A percentile compares a stretch with the other conserved stretches of the same genome.
These are phyloP conservation scores for Podila clonocystis DNA, from an alignment of 192 early-diverging fungal species.

Conservation along the genomic window DNA sequence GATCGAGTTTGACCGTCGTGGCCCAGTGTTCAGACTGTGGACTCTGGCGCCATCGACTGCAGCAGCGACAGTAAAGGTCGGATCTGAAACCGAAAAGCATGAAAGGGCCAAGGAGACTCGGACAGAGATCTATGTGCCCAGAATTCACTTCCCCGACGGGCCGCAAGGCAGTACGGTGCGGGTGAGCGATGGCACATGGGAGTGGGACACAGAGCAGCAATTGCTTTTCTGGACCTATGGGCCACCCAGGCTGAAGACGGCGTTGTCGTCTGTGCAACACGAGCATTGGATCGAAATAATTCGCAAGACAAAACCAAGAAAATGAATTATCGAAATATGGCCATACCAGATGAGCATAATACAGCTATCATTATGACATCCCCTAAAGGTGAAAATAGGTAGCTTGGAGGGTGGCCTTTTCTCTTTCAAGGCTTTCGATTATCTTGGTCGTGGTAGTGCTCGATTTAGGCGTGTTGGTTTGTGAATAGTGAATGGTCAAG, in stretches of 20 bases:
- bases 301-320: no score
- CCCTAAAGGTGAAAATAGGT: no score
- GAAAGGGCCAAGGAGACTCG: neutral
- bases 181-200: slow-evolving; percentile 28
- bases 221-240: slow-evolving; percentile 29
- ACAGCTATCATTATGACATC: no score
- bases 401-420: no score
- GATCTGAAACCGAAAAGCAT: neutral
- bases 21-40: slow-evolving; percentile 8
- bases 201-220: slow-evolving; percentile 16
- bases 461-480: no score
- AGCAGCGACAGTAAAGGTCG: neutral
- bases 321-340: no score
- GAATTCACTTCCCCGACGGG: slow-evolving; percentile 12
- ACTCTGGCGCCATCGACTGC: neutral
- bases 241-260: neutral
- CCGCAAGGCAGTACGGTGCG: neutral
- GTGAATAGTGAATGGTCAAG: no score
- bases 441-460: no score
- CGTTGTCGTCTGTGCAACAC: no score
- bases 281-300: no score
- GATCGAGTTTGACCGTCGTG: slow-evolving; percentile 28
- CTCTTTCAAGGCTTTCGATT: no score
- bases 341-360: no score
- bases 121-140: slow-evolving; percentile 23